Base-by-base conservation (phyloP, 805 yeast species). In the Cyberlindnera japonica region DNA sequence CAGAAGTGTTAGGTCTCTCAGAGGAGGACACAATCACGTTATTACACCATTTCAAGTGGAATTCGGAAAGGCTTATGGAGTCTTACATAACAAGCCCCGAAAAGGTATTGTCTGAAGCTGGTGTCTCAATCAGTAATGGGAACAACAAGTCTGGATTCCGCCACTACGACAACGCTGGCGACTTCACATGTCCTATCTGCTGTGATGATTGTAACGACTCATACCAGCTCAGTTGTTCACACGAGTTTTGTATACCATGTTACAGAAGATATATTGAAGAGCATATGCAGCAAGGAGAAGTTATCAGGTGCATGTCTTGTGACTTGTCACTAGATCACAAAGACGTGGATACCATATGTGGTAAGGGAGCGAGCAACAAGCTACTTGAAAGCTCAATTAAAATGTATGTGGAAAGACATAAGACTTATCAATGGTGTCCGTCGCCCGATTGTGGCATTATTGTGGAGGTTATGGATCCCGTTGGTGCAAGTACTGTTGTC, bases 341-440 rank as follows among this genome's bases (percentile, higher is more conserved):
- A 30, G 75, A 69, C 61, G 67, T 62, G 43, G 73, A 75, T 49
- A 60, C 56, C 44, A 60, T 59, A 20, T 66, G 48, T 68, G 71
- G 70, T 1, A 43, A 51, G 13, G 58, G 59, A 8, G 51, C 58
- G 6, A 56, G 67, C 41, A 42, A 37, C 1, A 55, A 55, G 38
- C 47, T 64, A 11, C 51, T 67, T 48, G 51, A 56, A 25, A 63
- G 63, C 13, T 65, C 72, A 0, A 57, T 79, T 8, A 74, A 67
- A 42, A 59, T 68, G 20, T 81, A 71, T 53, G 73, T 82, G n/a
- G 73, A 73, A 13, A 68, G 72, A 34, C 71, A 74, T 43, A 59
- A 65, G 38, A 55, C 68, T 33, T 78, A 71, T 51, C 75, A 74
- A 49, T 81, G 88, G 83, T 90, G 98, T 60, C 96, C 96, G 0